phyloP scores from a whole-genome alignment of 306 rosid genomes.

The Adenanthera pavonina region DNA sequence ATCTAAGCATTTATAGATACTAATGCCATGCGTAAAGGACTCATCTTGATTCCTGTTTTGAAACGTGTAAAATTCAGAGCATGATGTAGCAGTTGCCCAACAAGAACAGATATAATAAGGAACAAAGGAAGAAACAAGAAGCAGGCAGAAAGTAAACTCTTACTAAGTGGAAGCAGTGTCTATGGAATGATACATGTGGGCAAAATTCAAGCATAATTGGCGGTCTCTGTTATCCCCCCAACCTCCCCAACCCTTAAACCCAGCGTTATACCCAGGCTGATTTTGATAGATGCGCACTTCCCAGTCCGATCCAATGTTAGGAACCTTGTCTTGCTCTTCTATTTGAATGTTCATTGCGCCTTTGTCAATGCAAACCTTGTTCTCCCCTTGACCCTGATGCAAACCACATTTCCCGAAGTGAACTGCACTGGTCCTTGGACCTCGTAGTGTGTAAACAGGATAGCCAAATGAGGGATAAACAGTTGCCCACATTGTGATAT shows the following conservation, averaged over 20 bases:
- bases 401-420: constrained; percentile 97
- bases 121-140: constrained; percentile 12
- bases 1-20: constrained; percentile 35
- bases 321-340: constrained; percentile 62
- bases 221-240: constrained; percentile 96
- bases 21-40: constrained; percentile 35
- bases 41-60: constrained; percentile 35
- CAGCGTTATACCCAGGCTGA: constrained; percentile 92
- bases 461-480: constrained; percentile 94
- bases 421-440: constrained; percentile 86
- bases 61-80: constrained; percentile 39
- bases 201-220: constrained; percentile 74
- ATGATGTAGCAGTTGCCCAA: constrained; percentile 8
- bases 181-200: constrained; percentile 65
- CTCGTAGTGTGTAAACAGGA: constrained; percentile 84
- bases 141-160: constrained; percentile 34
- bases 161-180: constrained; percentile 42
- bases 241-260: constrained; percentile 98
- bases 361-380: constrained; percentile 69
- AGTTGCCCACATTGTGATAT: constrained; percentile 97
- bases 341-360: constrained; percentile 66
- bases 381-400: constrained; percentile 94
- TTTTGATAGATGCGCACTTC: constrained; percentile 55
- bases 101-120: constrained; percentile 26
- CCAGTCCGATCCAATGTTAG: constrained; percentile 78